These are phyloP conservation scores for Lipomyces starkeyi DNA, from an alignment of 805 yeast genomes.

Conservation along the genomic window DNA sequence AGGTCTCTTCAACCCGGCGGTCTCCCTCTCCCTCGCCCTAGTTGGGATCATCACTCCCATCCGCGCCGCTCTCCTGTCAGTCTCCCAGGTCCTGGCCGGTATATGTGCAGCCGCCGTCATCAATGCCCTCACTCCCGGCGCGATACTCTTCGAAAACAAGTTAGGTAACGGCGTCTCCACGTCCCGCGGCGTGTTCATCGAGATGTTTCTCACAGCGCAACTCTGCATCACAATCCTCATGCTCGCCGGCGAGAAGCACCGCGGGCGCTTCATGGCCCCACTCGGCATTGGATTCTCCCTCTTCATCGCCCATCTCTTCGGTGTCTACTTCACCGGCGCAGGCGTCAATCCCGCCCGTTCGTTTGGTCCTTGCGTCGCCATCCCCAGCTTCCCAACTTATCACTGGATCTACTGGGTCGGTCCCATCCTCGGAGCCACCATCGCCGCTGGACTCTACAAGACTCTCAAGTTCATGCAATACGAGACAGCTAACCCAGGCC, in stretches of 20 bases:
- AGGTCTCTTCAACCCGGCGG: conserved; percentile 91
- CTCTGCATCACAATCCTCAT: conserved; percentile 78
- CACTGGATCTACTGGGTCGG: conserved; percentile 96
- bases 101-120: conserved; percentile 94
- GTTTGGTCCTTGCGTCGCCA: conserved; percentile 82
- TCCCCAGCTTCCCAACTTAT: conserved; percentile 73
- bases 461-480: conserved; percentile 68
- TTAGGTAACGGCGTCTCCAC: conserved; percentile 75
- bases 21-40: conserved; percentile 72
- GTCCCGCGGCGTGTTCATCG: conserved; percentile 78
- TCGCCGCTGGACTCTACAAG: conserved; percentile 73
- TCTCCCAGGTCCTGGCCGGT: conserved; percentile 80
- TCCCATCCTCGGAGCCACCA: conserved; percentile 71
- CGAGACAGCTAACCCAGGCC: conserved; percentile 72
- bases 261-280: conserved; percentile 79
- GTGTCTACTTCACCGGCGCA: conserved; percentile 86
- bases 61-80: conserved; percentile 67
- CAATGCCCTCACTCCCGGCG: conserved; percentile 83
- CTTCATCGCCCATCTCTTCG: conserved; percentile 79
- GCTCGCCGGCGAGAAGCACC: conserved; percentile 82
- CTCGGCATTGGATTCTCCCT: conserved; percentile 81
- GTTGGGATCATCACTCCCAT: conserved; percentile 76
- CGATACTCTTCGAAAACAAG: conserved; percentile 69
- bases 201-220: conserved; percentile 77
- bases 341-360: conserved; percentile 92